Base-by-base conservation (phyloP, 371 early-diverging fungal genomes). In the Mortierella sp. region DNA sequence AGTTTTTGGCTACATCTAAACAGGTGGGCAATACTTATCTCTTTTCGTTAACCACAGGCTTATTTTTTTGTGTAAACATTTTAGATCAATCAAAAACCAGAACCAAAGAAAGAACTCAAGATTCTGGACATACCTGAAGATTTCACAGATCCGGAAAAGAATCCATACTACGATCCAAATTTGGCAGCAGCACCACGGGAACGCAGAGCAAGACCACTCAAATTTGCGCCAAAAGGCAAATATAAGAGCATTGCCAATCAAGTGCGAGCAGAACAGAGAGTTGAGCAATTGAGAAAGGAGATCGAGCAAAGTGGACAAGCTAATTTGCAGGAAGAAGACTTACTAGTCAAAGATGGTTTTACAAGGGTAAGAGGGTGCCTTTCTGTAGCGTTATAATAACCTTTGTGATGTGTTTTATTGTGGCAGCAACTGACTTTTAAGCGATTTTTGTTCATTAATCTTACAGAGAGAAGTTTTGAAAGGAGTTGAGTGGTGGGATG, bases 401-500 rank as follows among this genome's bases (percentile, higher is more conserved):
- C 12, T 56, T 34, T 23, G 29, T 45, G 70, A 32, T 61, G 6
- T 61, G 42, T 47, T 28, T 43, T n/a, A 34, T 28, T 8, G 40
- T 61, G 19, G 17, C 59, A 19, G 17, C n/a, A 45, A 22, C n/a
- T 22, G 15, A 40, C 40, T 40, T 40, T 40, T 13, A 13, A 2
- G 1, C 10, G 2, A 40, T 40, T 40, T 13, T 40, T 15, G 6
- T 35, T 6, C 35, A 35, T 35, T 35, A 43, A 49, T 76, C 23
- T n/a, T 5, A 43, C 59, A 87, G 88, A 82, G 86, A 75, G 94
- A 93, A 15, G 87, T 90, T 0, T 94, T 97, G 8, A 96, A 97
- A 9, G 91, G 75, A 5, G 75, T 94, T 4, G 99, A 98, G 83
- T 98, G 98, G 99, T 98, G 98, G 99, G 98, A 99, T 87, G 89